These are phyloP conservation scores for Stagonosporopsis cucurbitacearum DNA, from an alignment of 2,329 filamentous ascomycete species.

Conservation along the genomic window DNA sequence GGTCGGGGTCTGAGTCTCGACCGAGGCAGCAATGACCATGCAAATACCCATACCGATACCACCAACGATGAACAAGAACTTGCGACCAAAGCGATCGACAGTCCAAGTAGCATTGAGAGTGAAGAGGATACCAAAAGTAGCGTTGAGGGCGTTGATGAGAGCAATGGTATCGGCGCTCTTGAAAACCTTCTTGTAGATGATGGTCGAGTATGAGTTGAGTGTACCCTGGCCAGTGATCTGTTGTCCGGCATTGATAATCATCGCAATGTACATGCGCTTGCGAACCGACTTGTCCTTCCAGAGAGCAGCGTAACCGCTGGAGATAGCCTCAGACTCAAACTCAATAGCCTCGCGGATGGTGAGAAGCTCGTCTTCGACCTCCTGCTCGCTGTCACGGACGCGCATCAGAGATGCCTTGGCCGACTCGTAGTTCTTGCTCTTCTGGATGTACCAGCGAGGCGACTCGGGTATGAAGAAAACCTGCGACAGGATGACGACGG, in stretches of 20 bases:
- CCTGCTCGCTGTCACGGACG: conserved; percentile 69
- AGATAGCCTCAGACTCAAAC: conserved; percentile 74
- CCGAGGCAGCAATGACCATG: conserved; percentile 70
- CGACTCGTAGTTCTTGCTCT: conserved; percentile 64
- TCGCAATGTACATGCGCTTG: conserved; percentile 69
- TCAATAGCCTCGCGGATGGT: conserved; percentile 72
- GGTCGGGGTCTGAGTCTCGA: conserved; percentile 65
- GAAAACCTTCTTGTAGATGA: conserved; percentile 76
- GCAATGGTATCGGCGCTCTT: conserved; percentile 62
- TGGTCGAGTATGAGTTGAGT: conserved; percentile 75
- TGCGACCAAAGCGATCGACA: conserved; percentile 73
- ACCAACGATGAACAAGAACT: conserved; percentile 72
- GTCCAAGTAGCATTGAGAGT: conserved; percentile 77
- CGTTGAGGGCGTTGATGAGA: conserved; percentile 76
- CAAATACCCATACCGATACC: conserved; percentile 72
- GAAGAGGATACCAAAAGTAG: conserved; percentile 74
- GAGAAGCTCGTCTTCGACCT: conserved; percentile 70
- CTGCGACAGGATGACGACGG: conserved; percentile 65
- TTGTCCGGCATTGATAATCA: conserved; percentile 73
- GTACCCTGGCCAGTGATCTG: conserved; percentile 76
- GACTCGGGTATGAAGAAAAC: conserved; percentile 70
- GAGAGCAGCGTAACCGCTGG: conserved; percentile 66
- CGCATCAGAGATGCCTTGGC: conserved; percentile 64
- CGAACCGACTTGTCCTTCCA: conserved; percentile 74
- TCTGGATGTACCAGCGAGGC: conserved; percentile 72